Percentiles rank a stretch among this genome's conserved stretches.
phyloP scores from a whole-genome alignment of 1,284 basidiomycete species.

The Microbotryum intermedium region DNA sequence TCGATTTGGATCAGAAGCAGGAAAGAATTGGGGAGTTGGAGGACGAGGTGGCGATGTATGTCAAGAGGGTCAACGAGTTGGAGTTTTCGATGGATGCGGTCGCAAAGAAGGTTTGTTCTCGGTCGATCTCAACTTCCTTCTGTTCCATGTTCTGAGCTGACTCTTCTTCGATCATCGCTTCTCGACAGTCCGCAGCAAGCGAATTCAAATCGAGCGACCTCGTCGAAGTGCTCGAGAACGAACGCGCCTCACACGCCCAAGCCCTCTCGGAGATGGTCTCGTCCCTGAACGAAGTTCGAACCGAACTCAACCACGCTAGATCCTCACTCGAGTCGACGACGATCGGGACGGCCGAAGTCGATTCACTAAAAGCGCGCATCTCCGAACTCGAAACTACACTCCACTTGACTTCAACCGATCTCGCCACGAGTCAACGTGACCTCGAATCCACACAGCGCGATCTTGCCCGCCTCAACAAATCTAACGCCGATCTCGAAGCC shows the following conservation, averaged over 20 bases:
- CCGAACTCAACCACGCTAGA: background rate
- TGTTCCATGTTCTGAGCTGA: conserved; percentile 9
- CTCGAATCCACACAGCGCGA: conserved; percentile 12
- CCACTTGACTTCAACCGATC: background rate
- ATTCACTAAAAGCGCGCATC: too few relatives aligned
- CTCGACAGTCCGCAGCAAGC: conserved; percentile 1
- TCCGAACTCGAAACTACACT: too few relatives aligned
- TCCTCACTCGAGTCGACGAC: background rate
- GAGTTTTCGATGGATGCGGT: conserved; percentile 10
- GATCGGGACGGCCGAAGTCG: background rate
- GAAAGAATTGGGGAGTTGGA: conserved; percentile 10
- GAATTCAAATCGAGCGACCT: background rate
- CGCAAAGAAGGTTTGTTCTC: conserved; percentile 7
- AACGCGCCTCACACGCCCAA: background rate
- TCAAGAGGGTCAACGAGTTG: conserved; percentile 7
- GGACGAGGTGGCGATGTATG: conserved; percentile 1
- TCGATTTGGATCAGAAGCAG: background rate
- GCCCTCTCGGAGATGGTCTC: too few relatives aligned
- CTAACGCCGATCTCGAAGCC: background rate
- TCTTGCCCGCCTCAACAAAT: conserved; percentile 4
- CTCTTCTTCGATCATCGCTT: conserved; percentile 5
- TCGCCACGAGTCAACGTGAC: conserved; percentile 6
- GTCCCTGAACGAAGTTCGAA: background rate
- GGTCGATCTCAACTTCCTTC: conserved; percentile 4
- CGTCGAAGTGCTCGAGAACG: background rate